A percentile compares a stretch with the other conserved stretches of the same genome.
Conservation (phyloP, 768 basidiomycete genomes). For the Amanita subjunquillea region DNA sequence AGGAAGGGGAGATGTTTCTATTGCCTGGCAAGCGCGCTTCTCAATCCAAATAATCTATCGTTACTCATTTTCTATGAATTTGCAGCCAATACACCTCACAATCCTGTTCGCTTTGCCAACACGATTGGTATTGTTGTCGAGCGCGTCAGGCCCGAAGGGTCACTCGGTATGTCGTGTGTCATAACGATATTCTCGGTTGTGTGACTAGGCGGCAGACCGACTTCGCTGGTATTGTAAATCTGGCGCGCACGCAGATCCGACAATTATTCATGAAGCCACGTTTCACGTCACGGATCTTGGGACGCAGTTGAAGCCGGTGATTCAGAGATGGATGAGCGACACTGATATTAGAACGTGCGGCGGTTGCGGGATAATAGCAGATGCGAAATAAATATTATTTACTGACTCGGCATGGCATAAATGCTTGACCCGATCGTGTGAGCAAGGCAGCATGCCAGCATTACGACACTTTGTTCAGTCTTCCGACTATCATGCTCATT, state of each 20-base stretch:
- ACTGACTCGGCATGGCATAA: too few species aligned
- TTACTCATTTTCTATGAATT: background rate
- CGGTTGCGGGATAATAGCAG: slow-evolving; percentile 47
- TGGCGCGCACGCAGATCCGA: slow-evolving; percentile 34
- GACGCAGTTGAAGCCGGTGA: slow-evolving; percentile 87
- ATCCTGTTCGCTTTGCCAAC: slow-evolving; percentile 83
- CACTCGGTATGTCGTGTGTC: slow-evolving; percentile 46
- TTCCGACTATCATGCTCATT: too few species aligned
- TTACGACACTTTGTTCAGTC: too few species aligned
- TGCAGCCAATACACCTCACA: slow-evolving; percentile 90
- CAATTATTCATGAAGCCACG: slow-evolving; percentile 47
- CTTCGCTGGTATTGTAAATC: slow-evolving; percentile 89
- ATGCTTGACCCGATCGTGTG: too few species aligned
- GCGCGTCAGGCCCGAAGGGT: slow-evolving; percentile 63
- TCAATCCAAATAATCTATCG: background rate
- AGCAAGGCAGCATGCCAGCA: too few species aligned
- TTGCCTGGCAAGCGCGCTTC: slow-evolving; percentile 57
- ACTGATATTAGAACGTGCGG: slow-evolving; percentile 59
- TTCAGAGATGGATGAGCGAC: slow-evolving; percentile 71
- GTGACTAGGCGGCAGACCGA: slow-evolving; percentile 42
- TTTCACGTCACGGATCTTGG: slow-evolving; percentile 90
- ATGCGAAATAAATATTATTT: slow-evolving; percentile 19
- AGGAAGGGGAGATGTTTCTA: slow-evolving; percentile 95
- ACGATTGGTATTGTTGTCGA: slow-evolving; percentile 92
- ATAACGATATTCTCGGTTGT: background rate